Evolutionary conservation across 352 stramenopile genomes (phyloP).

Genomic region (Globisporangium emineosum): DNA sequence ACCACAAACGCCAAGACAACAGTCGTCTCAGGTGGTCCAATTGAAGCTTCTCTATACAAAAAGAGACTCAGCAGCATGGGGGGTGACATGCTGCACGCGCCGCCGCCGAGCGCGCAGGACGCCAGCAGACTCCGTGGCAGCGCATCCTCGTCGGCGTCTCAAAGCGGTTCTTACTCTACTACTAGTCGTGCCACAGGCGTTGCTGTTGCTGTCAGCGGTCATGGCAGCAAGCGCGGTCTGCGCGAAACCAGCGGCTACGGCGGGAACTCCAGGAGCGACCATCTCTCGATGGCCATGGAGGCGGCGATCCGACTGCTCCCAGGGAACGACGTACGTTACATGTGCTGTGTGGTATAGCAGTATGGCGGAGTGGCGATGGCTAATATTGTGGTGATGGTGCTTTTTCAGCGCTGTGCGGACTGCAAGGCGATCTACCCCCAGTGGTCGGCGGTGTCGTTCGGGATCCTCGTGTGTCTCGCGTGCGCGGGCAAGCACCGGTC

Average conservation of each 20-base stretch:
- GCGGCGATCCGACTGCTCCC: slow-evolving; percentile 59
- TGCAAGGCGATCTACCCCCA: slow-evolving; percentile 80
- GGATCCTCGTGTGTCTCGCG: slow-evolving; percentile 71
- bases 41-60: slow-evolving; percentile 1
- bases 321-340: slow-evolving; percentile 65
- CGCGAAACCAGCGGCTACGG: slow-evolving; percentile 5
- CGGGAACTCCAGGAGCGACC: slow-evolving; percentile 16
- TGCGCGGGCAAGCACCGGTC: slow-evolving; percentile 79
- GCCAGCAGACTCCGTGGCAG: background rate
- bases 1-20: no score
- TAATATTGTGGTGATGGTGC: background rate
- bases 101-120: background rate
- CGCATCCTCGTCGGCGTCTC: background rate
- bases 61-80: slow-evolving; percentile 1
- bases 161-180: background rate
- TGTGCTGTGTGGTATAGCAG: background rate
- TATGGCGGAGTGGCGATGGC: background rate
- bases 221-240: slow-evolving; percentile 1
- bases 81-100: slow-evolving; percentile 1
- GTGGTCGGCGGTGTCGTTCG: slow-evolving; percentile 82
- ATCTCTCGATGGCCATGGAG: slow-evolving; percentile 48
- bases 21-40: no score
- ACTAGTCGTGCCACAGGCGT: background rate
- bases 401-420: slow-evolving; percentile 65
- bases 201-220: background rate